phyloP scores from a whole-genome alignment of 352 stramenopile genomes.

The Stramenopiles sp. region DNA sequence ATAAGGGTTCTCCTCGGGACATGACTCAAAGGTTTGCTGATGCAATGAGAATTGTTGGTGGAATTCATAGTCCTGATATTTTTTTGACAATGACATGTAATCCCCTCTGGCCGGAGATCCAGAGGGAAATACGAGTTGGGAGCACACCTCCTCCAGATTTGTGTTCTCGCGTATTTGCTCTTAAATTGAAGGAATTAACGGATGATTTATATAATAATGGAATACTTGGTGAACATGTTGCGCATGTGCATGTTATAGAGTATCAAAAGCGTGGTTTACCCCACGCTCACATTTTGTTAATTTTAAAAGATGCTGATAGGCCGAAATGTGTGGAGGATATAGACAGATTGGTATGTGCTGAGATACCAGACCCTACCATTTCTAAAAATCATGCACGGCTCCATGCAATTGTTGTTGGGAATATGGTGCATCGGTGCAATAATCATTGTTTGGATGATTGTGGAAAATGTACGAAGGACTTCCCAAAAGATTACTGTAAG shows the following conservation, averaged over 20 bases:
- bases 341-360: constrained; percentile 14
- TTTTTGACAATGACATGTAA: constrained; percentile 26
- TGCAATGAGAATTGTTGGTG: constrained; percentile 19
- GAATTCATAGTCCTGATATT: constrained; percentile 18
- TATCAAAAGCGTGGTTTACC: constrained; percentile 22
- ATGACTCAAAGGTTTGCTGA: constrained; percentile 17
- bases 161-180: constrained; percentile 17
- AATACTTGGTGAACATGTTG: constrained; percentile 16
- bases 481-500: constrained; percentile 12
- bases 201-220: constrained; percentile 17
- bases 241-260: constrained; percentile 19
- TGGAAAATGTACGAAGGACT: constrained; percentile 16
- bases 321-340: constrained; percentile 1
- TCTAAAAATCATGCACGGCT: neutral
- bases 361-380: constrained; percentile 13
- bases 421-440: constrained; percentile 14
- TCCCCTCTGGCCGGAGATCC: constrained; percentile 21
- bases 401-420: constrained; percentile 7
- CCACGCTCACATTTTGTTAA: constrained; percentile 22
- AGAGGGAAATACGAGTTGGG: constrained; percentile 12
- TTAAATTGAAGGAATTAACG: constrained; percentile 18
- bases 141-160: constrained; percentile 15
- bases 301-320: constrained; percentile 18
- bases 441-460: constrained; percentile 14
- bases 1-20: constrained; percentile 13